Evolutionary conservation across 306 rosid species (phyloP), one percentile per base, ranked within the genome.

Genomic region (Castanea sativa): DNA sequence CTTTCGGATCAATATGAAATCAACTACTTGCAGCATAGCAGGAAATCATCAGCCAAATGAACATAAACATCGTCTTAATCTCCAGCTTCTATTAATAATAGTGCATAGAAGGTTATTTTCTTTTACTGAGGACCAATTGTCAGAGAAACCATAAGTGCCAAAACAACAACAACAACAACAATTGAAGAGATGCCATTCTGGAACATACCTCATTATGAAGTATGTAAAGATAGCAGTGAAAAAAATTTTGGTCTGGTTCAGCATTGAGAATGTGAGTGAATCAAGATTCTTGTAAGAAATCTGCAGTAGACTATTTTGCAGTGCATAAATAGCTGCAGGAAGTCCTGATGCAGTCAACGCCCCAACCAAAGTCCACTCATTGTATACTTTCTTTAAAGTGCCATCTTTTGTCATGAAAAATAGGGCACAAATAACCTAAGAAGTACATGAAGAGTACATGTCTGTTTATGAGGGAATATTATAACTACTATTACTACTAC

Each of bases 221-320:
- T 84, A 96, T 4, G 99, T 93, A 80, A 89, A 93, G 58, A 96
- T 79, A 41, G 98, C 99, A 55, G 99, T 96, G 83, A 93, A 96
- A 81, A 96, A 60, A 67, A 96, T 93, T 79, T 96, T 96, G 30
- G 99, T 96, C 85, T 96, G 98, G 83, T 93, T 96, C 84, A 95
- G 86, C 84, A 96, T 93, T 18, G 99, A 93, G 87, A 96, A 96
- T 12, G 98, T 96, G 76, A 96, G 93, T 4, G 99, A 96, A 88
- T 96, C 99, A 57, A 96, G 96, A 81, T 93, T 96, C 91, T 72
- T 91, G 90, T 93, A 96, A 78, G 99, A 87, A 79, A 96, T 91
- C 87, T 96, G 99, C 83, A 96, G 86, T 87, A 96, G 90, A 83
- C 98, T 96, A 86, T 93, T 96, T 86, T 96, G 99, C 79, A 96